Evolutionary conservation across 345 rosid species (phyloP), one percentile per base, ranked within the genome.

Genomic region (Eucalyptus marginata): DNA sequence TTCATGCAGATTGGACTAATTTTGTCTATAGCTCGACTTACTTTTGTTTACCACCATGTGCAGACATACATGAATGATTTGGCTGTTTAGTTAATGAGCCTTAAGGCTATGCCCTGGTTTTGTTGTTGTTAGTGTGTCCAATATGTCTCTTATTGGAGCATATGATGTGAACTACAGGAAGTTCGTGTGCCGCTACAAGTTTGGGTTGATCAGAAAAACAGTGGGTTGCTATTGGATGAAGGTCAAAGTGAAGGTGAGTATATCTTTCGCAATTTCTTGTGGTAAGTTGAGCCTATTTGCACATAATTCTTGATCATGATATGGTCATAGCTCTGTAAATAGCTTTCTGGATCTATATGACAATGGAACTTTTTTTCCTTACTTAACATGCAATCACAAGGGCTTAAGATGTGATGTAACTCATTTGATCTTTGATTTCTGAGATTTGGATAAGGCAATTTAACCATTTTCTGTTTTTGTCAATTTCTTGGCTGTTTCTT

Each of bases 171-270:
- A 89, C 91, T 89, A 91, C 96, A 98, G 99, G 98, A 95, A 91
- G 94, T 92, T 90, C 98, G 98, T 87, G 91, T 94, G 88, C 98
- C 99, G 13, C 88, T 98, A 58, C 97, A 97, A 88, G 90, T 98
- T 92, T 98, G 99, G 99, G 95, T 94, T 88, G 89, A 93, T 90
- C 97, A 95, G 92, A 95, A 95, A 80, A 92, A 93, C 92, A 95
- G 94, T 86, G 98, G 99, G 85, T 91, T 97, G 90, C 93, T 91
- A 88, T 90, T 92, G 92, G 99, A 96, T 93, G 97, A 94, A 88
- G 94, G 93, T 90, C 98, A 91, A 88, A 91, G 68, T 91, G 96
- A 96, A 86, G 99, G 98, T 97, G 87, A 92, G 95, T 86, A 81
- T 68, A 25, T 86, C 33, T 18, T 58, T 40, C 49, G 4, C 10